Evolutionary conservation across 2,329 filamentous ascomycete species (phyloP).

Genomic region (Beauveria brongniartii): DNA sequence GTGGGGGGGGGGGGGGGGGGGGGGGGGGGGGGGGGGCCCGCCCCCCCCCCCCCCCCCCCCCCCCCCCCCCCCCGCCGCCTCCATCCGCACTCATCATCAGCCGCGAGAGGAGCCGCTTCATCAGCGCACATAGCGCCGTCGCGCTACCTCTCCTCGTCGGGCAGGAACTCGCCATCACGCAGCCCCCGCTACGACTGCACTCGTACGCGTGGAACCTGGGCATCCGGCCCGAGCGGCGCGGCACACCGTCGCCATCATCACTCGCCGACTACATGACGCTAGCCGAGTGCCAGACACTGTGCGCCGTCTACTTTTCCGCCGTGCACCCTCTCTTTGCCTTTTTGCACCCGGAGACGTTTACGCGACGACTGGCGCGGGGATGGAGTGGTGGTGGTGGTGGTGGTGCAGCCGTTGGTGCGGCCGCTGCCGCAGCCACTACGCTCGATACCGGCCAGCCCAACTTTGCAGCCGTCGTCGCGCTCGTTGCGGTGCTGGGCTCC

Average conservation of each 20-base stretch:
- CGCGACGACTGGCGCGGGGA: neutral
- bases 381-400: neutral
- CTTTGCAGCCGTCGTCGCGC: conserved; percentile 13
- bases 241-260: neutral
- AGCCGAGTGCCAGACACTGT: conserved; percentile 11
- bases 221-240: conserved; percentile 11
- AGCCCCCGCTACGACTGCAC: conserved; percentile 14
- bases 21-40: no score
- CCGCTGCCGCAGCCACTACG: neutral
- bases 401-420: no score
- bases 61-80: no score
- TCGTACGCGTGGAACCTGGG: conserved; percentile 17
- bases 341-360: neutral
- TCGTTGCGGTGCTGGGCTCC: conserved; percentile 12
- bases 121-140: conserved; percentile 14
- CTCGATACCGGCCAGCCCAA: conserved; percentile 1
- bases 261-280: conserved; percentile 3
- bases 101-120: conserved; percentile 9
- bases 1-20: no score
- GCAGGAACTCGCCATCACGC: conserved; percentile 5
- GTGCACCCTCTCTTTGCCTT: conserved; percentile 13
- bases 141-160: conserved; percentile 14
- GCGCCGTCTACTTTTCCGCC: conserved; percentile 11
- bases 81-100: neutral
- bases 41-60: no score